Percentiles rank a stretch among this genome's conserved stretches.
phyloP scores from a whole-genome alignment of 2,329 filamentous ascomycete species.

The Trichoderma sp. region DNA sequence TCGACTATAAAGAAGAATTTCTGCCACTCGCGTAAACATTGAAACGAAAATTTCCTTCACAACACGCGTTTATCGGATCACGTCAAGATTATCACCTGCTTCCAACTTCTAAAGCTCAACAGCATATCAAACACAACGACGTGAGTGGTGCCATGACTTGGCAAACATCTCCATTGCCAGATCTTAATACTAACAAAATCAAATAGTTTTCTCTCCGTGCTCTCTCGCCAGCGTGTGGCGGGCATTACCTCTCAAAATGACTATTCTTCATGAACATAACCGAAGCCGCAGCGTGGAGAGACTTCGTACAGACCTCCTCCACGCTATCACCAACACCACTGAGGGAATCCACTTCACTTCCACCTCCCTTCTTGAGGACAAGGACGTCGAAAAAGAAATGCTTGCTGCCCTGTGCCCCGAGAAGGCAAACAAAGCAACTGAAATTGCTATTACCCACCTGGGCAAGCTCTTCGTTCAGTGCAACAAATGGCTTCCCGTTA shows the following conservation, averaged over 20 bases:
- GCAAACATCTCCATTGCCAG: background rate
- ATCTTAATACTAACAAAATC: background rate
- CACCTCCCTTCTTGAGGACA: background rate
- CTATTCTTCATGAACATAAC: background rate
- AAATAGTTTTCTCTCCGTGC: background rate
- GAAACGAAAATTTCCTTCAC: background rate
- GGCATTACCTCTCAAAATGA: background rate
- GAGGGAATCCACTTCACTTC: constrained; percentile 10
- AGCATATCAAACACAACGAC: background rate
- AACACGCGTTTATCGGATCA: background rate
- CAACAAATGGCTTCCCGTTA: background rate
- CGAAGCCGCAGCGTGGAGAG: constrained; percentile 17
- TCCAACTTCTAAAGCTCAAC: background rate
- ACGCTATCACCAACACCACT: constrained; percentile 9
- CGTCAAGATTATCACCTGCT: background rate
- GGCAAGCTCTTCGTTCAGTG: constrained; percentile 10
- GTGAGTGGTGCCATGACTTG: background rate
- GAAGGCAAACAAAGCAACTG: background rate
- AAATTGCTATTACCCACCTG: background rate
- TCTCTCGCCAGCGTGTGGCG: background rate
- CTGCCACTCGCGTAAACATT: background rate
- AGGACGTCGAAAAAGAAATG: background rate
- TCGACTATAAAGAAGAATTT: background rate
- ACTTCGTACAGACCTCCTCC: background rate
- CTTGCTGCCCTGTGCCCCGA: constrained; percentile 12